Conservation (phyloP, 192 early-diverging fungal genomes). For the Obelidium mucronatum region DNA sequence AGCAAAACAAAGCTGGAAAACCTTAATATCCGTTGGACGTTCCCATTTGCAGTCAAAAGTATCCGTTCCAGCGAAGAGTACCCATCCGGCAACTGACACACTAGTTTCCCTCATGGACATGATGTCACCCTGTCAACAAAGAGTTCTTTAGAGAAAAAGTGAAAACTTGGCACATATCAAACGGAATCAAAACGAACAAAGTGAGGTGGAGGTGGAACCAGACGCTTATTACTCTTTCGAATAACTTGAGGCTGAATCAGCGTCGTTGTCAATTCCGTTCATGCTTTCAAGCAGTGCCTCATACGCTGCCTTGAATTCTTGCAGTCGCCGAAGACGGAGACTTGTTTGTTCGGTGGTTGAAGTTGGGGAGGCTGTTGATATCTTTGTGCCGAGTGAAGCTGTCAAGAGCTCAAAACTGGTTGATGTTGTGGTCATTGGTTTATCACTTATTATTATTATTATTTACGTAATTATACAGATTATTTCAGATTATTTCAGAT, state of each 20-base stretch:
- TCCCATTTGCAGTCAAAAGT: constrained; percentile 62
- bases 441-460: too few species aligned
- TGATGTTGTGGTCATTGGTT: not conserved
- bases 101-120: constrained; percentile 53
- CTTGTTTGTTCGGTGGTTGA: not conserved
- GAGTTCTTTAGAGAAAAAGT: too few species aligned
- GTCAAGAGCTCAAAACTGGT: constrained; percentile 7
- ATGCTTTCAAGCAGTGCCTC: not conserved
- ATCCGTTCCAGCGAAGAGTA: constrained; percentile 59
- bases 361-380: not conserved
- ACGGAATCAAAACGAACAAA: not conserved
- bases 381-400: not conserved
- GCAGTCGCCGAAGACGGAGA: not conserved
- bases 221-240: constrained; percentile 1
- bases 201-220: constrained; percentile 8
- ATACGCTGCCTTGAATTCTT: not conserved
- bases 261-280: not conserved
- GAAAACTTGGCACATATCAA: not conserved
- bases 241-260: not conserved
- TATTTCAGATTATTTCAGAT: too few species aligned
- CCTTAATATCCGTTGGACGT: constrained; percentile 62
- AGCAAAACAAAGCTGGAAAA: not conserved
- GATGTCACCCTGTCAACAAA: constrained; percentile 57
- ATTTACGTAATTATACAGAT: too few species aligned
- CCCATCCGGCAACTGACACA: constrained; percentile 32